These are phyloP conservation scores for Alternaria ethzedia DNA, from an alignment of 2,329 filamentous ascomycete species.

Conservation along the genomic window DNA sequence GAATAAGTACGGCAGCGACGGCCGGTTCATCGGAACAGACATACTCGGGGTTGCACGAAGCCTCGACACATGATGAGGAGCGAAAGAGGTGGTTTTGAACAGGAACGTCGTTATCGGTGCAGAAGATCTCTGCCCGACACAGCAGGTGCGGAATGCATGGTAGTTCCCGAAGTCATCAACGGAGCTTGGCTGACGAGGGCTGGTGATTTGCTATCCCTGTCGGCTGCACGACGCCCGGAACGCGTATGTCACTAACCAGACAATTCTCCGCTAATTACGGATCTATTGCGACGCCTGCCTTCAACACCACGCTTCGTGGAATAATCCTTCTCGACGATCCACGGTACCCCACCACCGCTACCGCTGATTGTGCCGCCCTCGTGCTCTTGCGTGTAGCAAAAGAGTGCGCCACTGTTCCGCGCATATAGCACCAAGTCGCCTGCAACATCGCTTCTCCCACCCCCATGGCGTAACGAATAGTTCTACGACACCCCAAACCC, in stretches of 20 bases:
- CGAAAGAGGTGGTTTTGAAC: background rate
- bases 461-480: constrained; percentile 41
- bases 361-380: constrained; percentile 1
- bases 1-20: constrained; percentile 9
- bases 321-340: constrained; percentile 3
- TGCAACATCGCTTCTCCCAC: constrained; percentile 12
- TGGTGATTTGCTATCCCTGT: constrained; percentile 19
- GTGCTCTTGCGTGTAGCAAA: background rate
- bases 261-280: constrained; percentile 26
- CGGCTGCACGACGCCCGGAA: constrained; percentile 27
- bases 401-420: constrained; percentile 4
- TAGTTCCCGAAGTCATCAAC: background rate
- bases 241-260: constrained; percentile 22
- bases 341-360: background rate
- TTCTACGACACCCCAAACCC: constrained; percentile 19
- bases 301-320: constrained; percentile 18
- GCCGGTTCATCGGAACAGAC: background rate
- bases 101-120: background rate
- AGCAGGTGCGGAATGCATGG: constrained; percentile 8
- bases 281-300: constrained; percentile 24
- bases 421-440: background rate
- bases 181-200: constrained; percentile 20
- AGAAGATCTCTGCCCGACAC: constrained; percentile 1
- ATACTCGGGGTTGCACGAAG: background rate
- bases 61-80: background rate